Evolutionary conservation across 2,329 filamentous ascomycete species (phyloP).

Genomic region (Ophiostoma sp.): DNA sequence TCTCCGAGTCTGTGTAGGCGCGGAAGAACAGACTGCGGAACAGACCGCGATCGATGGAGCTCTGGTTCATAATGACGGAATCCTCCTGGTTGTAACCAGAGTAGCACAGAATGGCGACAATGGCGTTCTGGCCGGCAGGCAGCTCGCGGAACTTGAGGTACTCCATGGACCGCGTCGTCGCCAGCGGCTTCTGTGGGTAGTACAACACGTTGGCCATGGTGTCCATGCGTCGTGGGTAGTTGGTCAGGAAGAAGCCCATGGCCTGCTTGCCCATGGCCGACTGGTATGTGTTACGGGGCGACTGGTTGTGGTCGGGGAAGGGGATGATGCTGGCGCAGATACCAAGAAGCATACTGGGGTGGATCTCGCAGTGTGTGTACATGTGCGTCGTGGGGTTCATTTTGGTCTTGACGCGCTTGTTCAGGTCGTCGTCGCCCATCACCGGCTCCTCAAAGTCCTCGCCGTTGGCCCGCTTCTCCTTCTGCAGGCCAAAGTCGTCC

Average conservation of each 20-base stretch:
- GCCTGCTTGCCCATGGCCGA: slow-evolving; percentile 99
- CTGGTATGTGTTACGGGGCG: slow-evolving; percentile 97
- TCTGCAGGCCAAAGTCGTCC: slow-evolving; percentile 67
- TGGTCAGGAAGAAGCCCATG: slow-evolving; percentile 98
- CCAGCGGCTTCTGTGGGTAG: slow-evolving; percentile 95
- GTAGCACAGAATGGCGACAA: slow-evolving; percentile 95
- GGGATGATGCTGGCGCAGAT: slow-evolving; percentile 99
- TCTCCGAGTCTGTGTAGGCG: slow-evolving; percentile 94
- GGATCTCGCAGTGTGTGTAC: slow-evolving; percentile 98
- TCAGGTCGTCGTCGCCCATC: slow-evolving; percentile 65
- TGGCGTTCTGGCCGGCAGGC: slow-evolving; percentile 94
- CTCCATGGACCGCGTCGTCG: slow-evolving; percentile 96
- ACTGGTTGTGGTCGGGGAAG: slow-evolving; percentile 98
- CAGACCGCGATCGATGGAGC: slow-evolving; percentile 92
- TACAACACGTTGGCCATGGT: slow-evolving; percentile 99
- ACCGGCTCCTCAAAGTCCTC: slow-evolving; percentile 37
- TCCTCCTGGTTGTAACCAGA: slow-evolving; percentile 99
- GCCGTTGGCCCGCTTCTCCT: slow-evolving; percentile 35
- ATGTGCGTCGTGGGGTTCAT: slow-evolving; percentile 83
- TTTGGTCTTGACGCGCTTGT: slow-evolving; percentile 81
- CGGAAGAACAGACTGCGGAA: slow-evolving; percentile 98
- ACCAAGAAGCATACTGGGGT: slow-evolving; percentile 97
- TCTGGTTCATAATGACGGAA: slow-evolving; percentile 99
- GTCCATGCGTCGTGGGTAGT: slow-evolving; percentile 95
- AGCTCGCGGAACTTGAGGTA: slow-evolving; percentile 97